Evolutionary conservation across 495 filamentous ascomycete genomes (phyloP), one percentile per base, ranked within the genome.

Genomic region (Glutinoglossum americanum): DNA sequence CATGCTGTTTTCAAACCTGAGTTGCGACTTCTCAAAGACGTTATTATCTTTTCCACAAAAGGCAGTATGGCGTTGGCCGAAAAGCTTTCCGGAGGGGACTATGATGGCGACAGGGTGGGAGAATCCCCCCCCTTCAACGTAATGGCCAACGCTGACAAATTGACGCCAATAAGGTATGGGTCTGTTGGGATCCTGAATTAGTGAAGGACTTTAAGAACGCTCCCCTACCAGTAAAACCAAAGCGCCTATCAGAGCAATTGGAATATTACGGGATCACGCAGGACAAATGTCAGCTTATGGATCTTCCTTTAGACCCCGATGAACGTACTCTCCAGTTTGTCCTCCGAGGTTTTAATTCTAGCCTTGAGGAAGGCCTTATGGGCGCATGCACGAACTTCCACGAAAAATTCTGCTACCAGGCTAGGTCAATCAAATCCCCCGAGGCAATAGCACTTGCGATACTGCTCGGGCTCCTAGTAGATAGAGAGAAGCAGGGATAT

Each of bases 1-100:
- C 68, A 66, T 28, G 77, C 79, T 0, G 74, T 82, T 0, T 85
- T 70, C 74, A 82, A 76, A 47, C 68, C 71, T 0, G 82, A 87
- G 59, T 74, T 98, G 0, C 74, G 79, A 4, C 75, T 80, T n/a
- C 74, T 94, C 21, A 81, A 83, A 60, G 86, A 96, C 65, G 84
- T 96, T 6, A 83, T 94, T 58, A 78, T 96, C 1, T 96, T 98
- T 62, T 74, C 92, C 0, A 74, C 75, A 0, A 77, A 76, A 62
- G 89, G 92, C 0, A 54, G 76, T 11, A 74, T 74, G 23, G 78
- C 87, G 0, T 74, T 94, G 0, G 92, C 89, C 0, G 77, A 80
- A 33, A 85, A 87, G 66, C 73, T 96, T 0, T 92, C 87, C 3
- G 92, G 90, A 15, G 92, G 92, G 9, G 92, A 98, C 68, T 96